Base-by-base conservation (phyloP, 2,329 filamentous ascomycete species). In the Colletotrichum acutatum region DNA sequence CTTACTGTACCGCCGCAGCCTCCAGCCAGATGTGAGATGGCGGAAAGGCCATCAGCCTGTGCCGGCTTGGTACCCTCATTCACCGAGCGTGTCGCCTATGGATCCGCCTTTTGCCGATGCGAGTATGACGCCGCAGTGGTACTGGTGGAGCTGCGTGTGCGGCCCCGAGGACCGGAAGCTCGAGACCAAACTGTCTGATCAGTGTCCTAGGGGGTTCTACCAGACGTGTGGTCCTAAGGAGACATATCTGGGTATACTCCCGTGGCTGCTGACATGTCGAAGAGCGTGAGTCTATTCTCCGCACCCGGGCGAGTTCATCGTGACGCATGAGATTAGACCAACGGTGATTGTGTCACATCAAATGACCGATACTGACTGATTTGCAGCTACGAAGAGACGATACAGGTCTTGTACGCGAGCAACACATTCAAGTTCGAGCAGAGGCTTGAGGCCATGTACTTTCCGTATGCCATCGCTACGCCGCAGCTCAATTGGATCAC, bases 131-230 rank as follows among this genome's bases (percentile, higher is more conserved):
- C 71, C 74, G 53, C 66, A 74, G 59, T 75, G 74, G 74, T 71
- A 74, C 59, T 75, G 74, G 74, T 75, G 74, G 74, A 74, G 71
- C 30, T 75, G 74, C 64, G 71, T 75, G 24, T 75, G 74, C 49
- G 71, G 59, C 52, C 71, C 63, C n/a, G 71, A 75, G 19, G 61
- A 71, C 62, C 66, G 62, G 22, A 57, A 52, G 12, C 63, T 74
- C 52, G 74, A 75, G 60, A 68, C 67, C 26, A 71, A 68, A 22
- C 59, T 74, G 66, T 62, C 54, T 9, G 63, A 74, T 37, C 61
- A 74, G 49, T 75, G 74, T 56, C 74, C 74, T 26, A 68, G 66
- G 30, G 74, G 71, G 6, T 74, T 75, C 67, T 74, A 71, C 56
- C 71, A 74, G 66, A 62, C 66, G 16, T 66, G 70, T 4, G 73